These are phyloP conservation scores for Diophrys sp. DNA, from an alignment of 73 alveolate species.

Conservation along the genomic window DNA sequence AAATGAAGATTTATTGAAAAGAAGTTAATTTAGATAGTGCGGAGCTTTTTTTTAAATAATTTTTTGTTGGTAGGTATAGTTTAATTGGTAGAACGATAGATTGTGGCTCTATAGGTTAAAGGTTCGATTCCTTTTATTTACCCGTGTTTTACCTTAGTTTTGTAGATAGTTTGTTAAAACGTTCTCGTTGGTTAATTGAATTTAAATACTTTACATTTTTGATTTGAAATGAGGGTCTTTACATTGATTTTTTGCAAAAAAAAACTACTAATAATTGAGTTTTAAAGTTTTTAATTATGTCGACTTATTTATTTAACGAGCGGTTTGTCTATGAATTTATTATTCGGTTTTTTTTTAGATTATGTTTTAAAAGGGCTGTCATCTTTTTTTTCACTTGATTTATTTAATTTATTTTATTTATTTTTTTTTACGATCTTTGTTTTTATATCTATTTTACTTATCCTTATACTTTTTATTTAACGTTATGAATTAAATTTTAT, in stretches of 20 bases:
- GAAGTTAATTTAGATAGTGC: too few relatives aligned
- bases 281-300: conserved; percentile 12
- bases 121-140: conserved; percentile 38
- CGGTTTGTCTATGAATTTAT: conserved; percentile 13
- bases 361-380: background rate
- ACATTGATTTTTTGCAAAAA: conserved; percentile 28
- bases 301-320: conserved; percentile 24
- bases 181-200: background rate
- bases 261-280: background rate
- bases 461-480: background rate
- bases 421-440: conserved; percentile 6
- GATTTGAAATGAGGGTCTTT: conserved; percentile 30
- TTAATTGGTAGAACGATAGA: conserved; percentile 41
- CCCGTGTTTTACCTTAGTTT: conserved; percentile 11
- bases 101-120: conserved; percentile 42
- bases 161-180: background rate
- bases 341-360: background rate
- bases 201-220: background rate
- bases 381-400: conserved; percentile 14
- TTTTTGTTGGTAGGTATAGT: conserved; percentile 15
- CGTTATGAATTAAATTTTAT: background rate
- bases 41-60: too few relatives aligned
- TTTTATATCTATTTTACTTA: background rate
- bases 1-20: too few relatives aligned
- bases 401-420: conserved; percentile 1